Evolutionary conservation across 805 yeast species (phyloP).

Genomic region (Candida sonorensis): DNA sequence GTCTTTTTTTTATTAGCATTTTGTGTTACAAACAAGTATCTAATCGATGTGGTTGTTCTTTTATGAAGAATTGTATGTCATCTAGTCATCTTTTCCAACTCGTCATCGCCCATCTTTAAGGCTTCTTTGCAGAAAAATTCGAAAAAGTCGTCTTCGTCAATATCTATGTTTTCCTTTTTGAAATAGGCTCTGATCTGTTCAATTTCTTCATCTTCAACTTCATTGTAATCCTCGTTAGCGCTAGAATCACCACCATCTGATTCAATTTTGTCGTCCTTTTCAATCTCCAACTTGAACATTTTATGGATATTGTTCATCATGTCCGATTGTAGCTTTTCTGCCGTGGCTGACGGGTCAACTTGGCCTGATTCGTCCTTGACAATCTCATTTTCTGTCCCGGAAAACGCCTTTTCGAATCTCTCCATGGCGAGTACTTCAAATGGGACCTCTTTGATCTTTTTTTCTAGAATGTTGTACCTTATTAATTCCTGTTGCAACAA

Average conservation of each 20-base stretch:
- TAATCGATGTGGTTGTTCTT: too few relatives aligned
- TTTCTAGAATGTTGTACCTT: slow-evolving; percentile 13
- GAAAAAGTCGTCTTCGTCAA: slow-evolving; percentile 65
- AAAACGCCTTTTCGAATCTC: slow-evolving; percentile 3
- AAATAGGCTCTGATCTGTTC: slow-evolving; percentile 19
- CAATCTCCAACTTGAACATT: slow-evolving; percentile 19
- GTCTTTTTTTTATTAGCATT: too few relatives aligned
- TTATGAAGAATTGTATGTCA: too few relatives aligned
- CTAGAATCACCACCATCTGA: slow-evolving; percentile 16
- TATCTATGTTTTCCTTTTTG: slow-evolving; percentile 31
- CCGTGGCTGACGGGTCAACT: background rate
- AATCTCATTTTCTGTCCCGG: too few relatives aligned
- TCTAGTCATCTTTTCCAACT: slow-evolving; percentile 37
- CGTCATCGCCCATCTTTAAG: slow-evolving; percentile 38
- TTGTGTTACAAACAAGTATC: too few relatives aligned
- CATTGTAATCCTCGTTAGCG: slow-evolving; percentile 18
- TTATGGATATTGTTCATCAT: slow-evolving; percentile 17
- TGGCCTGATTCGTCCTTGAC: too few relatives aligned
- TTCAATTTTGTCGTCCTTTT: background rate
- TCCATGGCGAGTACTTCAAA: slow-evolving; percentile 5
- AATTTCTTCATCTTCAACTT: slow-evolving; percentile 6
- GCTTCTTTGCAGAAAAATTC: slow-evolving; percentile 56
- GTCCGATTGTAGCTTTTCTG: slow-evolving; percentile 13
- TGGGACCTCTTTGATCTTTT: slow-evolving; percentile 5
- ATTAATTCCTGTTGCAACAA: slow-evolving; percentile 25